A percentile compares a stretch with the other conserved stretches of the same genome.
phyloP scores from a whole-genome alignment of 2,329 filamentous ascomycete genomes.

The Byssoonygena ceratinophila region DNA sequence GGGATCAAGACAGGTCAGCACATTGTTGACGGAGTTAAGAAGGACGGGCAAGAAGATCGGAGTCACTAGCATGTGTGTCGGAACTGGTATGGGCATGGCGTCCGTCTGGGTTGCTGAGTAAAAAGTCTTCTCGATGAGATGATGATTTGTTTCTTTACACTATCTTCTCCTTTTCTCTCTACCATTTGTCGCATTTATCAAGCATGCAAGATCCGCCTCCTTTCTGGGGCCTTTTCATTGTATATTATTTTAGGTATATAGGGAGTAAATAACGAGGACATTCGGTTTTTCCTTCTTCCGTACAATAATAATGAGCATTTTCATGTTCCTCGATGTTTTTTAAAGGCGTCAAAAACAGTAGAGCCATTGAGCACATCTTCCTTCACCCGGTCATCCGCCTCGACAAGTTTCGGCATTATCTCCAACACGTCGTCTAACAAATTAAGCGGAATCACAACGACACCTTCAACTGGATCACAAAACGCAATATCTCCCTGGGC shows the following conservation, averaged over 20 bases:
- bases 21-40: conserved; percentile 79
- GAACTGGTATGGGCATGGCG: conserved; percentile 96
- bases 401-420: conserved; percentile 45
- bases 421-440: conserved; percentile 52
- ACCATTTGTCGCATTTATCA: neutral
- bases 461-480: conserved; percentile 58
- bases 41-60: conserved; percentile 76
- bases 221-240: neutral
- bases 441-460: conserved; percentile 55
- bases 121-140: conserved; percentile 16
- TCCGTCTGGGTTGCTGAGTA: conserved; percentile 94
- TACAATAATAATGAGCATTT: neutral
- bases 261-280: neutral
- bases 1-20: conserved; percentile 85
- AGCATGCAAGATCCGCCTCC: neutral
- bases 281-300: neutral
- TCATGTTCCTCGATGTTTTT: conserved; percentile 38
- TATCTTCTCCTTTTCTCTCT: neutral
- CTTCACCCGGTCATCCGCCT: conserved; percentile 52
- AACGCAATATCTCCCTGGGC: conserved; percentile 55
- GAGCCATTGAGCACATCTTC: conserved; percentile 53
- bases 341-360: conserved; percentile 57
- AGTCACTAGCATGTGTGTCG: conserved; percentile 91
- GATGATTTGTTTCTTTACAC: conserved; percentile 11
- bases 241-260: conserved; percentile 1